A percentile compares a stretch with the other conserved stretches of the same genome.
Evolutionary conservation across 1,139 yeast genomes (phyloP).

Genomic region (Sugiyamaella grinbergsii): DNA sequence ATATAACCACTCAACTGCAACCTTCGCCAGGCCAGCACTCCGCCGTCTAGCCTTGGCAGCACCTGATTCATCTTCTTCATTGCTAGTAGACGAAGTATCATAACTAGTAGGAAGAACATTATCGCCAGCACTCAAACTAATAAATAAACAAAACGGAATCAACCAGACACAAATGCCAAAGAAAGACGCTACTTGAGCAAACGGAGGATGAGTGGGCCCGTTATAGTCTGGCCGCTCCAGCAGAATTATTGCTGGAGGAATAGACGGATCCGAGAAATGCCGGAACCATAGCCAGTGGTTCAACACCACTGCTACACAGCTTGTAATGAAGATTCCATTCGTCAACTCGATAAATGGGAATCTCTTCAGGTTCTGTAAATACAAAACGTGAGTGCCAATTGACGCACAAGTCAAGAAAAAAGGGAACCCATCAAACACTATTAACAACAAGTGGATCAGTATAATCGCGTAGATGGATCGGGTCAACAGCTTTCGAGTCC

Average conservation of each 20-base stretch:
- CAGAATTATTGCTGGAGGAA: slow-evolving; percentile 47
- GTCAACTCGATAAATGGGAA: slow-evolving; percentile 83
- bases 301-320: slow-evolving; percentile 70
- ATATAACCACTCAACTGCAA: slow-evolving; percentile 57
- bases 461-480: slow-evolving; percentile 64
- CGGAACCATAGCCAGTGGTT: slow-evolving; percentile 93
- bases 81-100: slow-evolving; percentile 11
- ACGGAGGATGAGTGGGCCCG: slow-evolving; percentile 71
- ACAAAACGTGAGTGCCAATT: slow-evolving; percentile 67
- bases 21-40: slow-evolving; percentile 63
- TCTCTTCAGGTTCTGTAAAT: slow-evolving; percentile 69
- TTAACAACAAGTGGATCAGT: slow-evolving; percentile 54
- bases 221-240: slow-evolving; percentile 39
- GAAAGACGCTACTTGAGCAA: slow-evolving; percentile 88
- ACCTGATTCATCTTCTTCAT: slow-evolving; percentile 40
- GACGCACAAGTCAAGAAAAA: slow-evolving; percentile 64
- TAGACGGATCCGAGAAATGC: slow-evolving; percentile 71
- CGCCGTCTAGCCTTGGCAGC: slow-evolving; percentile 41
- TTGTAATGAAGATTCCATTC: slow-evolving; percentile 65
- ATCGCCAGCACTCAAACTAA: slow-evolving; percentile 90
- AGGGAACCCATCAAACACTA: slow-evolving; percentile 79
- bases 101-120: slow-evolving; percentile 65
- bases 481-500: slow-evolving; percentile 70
- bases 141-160: slow-evolving; percentile 88
- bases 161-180: slow-evolving; percentile 95